Base-by-base conservation (phyloP, 495 filamentous ascomycete genomes). In the Penicillium lagena region DNA sequence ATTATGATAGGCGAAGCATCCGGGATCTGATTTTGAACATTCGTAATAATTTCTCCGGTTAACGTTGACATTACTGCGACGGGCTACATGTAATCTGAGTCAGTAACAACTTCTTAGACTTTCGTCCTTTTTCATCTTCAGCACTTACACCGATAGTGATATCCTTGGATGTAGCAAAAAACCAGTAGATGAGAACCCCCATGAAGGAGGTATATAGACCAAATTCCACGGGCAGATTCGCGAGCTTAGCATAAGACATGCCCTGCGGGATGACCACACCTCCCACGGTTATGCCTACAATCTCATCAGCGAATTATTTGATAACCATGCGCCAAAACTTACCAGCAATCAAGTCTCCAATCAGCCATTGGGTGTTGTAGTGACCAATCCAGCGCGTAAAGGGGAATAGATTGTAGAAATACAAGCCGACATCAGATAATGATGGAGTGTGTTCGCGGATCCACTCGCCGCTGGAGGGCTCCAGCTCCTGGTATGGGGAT, bases 141-240 rank as follows among this genome's bases (percentile, higher is more conserved):
- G 22, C 22, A 22, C 22, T 22, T 4, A 22, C 22, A 22, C 93
- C 93, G 40, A 98, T 97, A 7, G 93, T 97, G 58, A 98, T 97
- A 64, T 98, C 93, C 59, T 98, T 98, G 0, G 94, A 97, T 1
- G 93, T 98, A 1, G 93, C 93, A 55, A 98, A 97, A 62, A 97
- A 94, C 93, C 93, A 97, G 54, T 99, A 99, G 39, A 96, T 63
- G 46, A 96, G 60, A 4, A 97, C 91, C 27, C 93, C 93, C 85
- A 97, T 95, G 56, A 99, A 99, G 0, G 91, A 96, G 1, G 91
- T 91, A 60, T 99, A 99, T 0, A 99, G 71, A 40, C 93, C 93
- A 57, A 79, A 99, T 58, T 99, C 73, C 3, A 84, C 79, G 0
- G 74, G 70, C 14, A 99, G 75, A 35, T 80, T 71, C 7, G 93